Conservation (phyloP, 495 filamentous ascomycete species). For the Podospora tetraspora region DNA sequence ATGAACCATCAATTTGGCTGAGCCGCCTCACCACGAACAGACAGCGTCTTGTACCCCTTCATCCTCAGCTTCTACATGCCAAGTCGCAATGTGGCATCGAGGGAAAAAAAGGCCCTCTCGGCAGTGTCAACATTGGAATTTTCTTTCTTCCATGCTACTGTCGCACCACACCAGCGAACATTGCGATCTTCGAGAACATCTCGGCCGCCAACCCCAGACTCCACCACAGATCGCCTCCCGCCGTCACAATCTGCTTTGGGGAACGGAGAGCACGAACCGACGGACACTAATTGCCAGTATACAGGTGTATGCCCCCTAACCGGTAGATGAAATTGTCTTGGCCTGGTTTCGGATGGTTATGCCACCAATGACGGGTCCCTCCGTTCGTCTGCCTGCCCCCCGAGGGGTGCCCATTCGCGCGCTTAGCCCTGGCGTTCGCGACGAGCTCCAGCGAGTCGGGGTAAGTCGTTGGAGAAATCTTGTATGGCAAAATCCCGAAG, state of each 20-base stretch:
- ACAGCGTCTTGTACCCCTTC: background rate
- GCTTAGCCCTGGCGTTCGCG: background rate
- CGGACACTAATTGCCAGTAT: conserved; percentile 1
- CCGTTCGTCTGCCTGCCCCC: background rate
- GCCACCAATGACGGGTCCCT: conserved; percentile 2
- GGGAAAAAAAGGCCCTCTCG: background rate
- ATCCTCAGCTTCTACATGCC: background rate
- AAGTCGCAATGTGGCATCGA: background rate
- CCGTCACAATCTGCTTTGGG: background rate
- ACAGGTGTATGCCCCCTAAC: background rate
- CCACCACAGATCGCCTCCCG: background rate
- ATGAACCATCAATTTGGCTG: background rate
- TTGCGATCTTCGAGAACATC: background rate
- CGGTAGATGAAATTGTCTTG: conserved; percentile 7
- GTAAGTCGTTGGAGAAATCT: background rate
- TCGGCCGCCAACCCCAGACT: background rate
- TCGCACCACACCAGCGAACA: background rate
- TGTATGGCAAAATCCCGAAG: background rate
- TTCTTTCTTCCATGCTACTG: background rate
- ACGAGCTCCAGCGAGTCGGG: background rate
- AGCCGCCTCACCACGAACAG: background rate
- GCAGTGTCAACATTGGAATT: background rate
- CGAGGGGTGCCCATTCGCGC: background rate
- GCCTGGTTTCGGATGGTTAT: background rate
- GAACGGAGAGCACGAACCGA: conserved; percentile 11